Conservation (phyloP, 352 stramenopile species). For the Globisporangium cylindrosporum region DNA sequence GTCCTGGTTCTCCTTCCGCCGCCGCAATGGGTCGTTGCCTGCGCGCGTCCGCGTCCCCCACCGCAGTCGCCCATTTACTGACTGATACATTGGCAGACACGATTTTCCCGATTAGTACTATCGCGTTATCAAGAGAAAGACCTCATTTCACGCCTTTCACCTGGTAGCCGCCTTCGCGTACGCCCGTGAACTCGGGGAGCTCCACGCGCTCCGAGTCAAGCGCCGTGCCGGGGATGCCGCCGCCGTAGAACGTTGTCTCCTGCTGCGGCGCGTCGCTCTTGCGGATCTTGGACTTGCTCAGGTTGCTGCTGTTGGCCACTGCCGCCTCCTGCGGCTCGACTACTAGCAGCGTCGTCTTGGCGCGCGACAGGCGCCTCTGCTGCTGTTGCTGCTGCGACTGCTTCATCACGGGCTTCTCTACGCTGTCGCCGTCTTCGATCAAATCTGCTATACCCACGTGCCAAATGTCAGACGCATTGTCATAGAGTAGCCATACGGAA, state of each 20-base stretch:
- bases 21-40: slow-evolving; percentile 68
- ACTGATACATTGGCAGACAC: slow-evolving; percentile 18
- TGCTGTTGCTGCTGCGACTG: neutral
- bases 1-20: slow-evolving; percentile 86
- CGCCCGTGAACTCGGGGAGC: slow-evolving; percentile 61
- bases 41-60: slow-evolving; percentile 61
- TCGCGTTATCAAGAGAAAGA: neutral
- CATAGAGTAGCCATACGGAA: neutral
- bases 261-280: slow-evolving; percentile 14
- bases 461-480: neutral
- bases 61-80: slow-evolving; percentile 33
- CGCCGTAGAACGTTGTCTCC: slow-evolving; percentile 42
- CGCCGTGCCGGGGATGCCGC: slow-evolving; percentile 65
- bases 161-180: slow-evolving; percentile 42
- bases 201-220: slow-evolving; percentile 56
- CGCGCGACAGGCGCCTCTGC: slow-evolving; percentile 28
- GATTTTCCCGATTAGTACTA: neutral
- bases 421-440: slow-evolving; percentile 14
- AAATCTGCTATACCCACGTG: neutral
- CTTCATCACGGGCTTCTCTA: slow-evolving; percentile 12
- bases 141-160: slow-evolving; percentile 11
- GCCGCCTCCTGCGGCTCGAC: slow-evolving; percentile 19
- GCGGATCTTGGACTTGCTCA: slow-evolving; percentile 5
- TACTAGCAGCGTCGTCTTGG: slow-evolving; percentile 39
- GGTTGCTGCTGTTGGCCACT: slow-evolving; percentile 10